Evolutionary conservation across 2,329 filamentous ascomycete genomes (phyloP).

Genomic region (Fusarium dlaminii): DNA sequence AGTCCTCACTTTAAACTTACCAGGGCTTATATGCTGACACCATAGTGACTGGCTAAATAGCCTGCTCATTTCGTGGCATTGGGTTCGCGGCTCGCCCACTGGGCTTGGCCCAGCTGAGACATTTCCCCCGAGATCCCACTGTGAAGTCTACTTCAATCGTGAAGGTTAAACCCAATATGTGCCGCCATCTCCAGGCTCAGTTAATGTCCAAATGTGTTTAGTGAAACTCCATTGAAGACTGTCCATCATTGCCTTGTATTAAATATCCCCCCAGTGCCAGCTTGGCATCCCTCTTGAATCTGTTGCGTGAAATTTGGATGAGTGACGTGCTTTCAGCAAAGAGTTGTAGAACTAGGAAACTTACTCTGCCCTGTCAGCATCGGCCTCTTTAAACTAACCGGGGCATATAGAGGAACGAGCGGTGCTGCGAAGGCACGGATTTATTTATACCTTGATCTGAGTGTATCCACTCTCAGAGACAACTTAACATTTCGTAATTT

Average conservation of each 20-base stretch:
- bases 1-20: no score
- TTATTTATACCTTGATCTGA: no score
- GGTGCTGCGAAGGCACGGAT: not conserved
- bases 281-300: not conserved
- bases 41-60: not conserved
- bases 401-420: not conserved
- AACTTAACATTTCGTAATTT: not conserved
- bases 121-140: constrained; percentile 1
- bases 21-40: not conserved
- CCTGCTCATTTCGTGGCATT: not conserved
- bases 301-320: not conserved
- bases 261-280: not conserved
- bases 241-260: constrained; percentile 1
- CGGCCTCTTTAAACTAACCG: no score
- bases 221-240: not conserved
- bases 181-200: constrained; percentile 8
- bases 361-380: not conserved
- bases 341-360: not conserved
- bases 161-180: not conserved
- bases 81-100: not conserved
- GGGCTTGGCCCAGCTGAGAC: not conserved
- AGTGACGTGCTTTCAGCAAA: no score
- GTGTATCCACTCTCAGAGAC: not conserved
- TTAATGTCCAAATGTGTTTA: not conserved
- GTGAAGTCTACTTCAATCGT: not conserved